phyloP scores from a whole-genome alignment of 805 yeast genomes.

The Metschnikowia lachancei region DNA sequence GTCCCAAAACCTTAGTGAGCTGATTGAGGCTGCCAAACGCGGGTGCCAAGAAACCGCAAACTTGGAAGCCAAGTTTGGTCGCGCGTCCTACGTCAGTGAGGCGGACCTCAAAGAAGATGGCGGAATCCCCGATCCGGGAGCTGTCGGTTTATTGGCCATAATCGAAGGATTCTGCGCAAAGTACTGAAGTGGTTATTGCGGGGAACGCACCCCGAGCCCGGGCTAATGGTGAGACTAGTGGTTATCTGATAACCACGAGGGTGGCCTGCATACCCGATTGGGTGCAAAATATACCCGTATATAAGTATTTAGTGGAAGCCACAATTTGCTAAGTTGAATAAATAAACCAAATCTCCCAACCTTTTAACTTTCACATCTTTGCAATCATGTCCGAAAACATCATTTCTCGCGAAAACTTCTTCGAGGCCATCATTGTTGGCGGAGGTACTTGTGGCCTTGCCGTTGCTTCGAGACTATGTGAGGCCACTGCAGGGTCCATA shows the following conservation, averaged over 20 bases:
- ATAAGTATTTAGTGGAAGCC: neutral
- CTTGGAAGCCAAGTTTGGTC: slow-evolving; percentile 82
- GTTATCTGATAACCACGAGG: slow-evolving; percentile 13
- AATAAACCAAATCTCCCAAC: too few species aligned
- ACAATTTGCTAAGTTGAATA: too few species aligned
- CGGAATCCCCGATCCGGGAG: slow-evolving; percentile 94
- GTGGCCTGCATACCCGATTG: slow-evolving; percentile 9
- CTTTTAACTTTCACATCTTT: neutral
- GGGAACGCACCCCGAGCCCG: too few species aligned
- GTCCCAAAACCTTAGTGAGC: slow-evolving; percentile 53
- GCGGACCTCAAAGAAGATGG: slow-evolving; percentile 57
- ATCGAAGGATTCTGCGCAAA: slow-evolving; percentile 41
- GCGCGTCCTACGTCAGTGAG: slow-evolving; percentile 84
- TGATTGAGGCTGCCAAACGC: slow-evolving; percentile 63
- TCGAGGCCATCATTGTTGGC: slow-evolving; percentile 42
- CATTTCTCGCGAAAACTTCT: slow-evolving; percentile 22
- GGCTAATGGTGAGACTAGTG: too few species aligned
- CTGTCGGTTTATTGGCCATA: slow-evolving; percentile 73
- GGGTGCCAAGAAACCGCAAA: slow-evolving; percentile 78
- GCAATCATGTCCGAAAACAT: neutral
- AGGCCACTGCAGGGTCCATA: slow-evolving; percentile 41
- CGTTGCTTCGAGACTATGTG: slow-evolving; percentile 41
- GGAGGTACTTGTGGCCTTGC: slow-evolving; percentile 49
- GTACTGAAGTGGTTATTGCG: slow-evolving; percentile 11
- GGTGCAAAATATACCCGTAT: slow-evolving; percentile 13